phyloP scores from a whole-genome alignment of 148 eudicot species.

The Cornus florida region DNA sequence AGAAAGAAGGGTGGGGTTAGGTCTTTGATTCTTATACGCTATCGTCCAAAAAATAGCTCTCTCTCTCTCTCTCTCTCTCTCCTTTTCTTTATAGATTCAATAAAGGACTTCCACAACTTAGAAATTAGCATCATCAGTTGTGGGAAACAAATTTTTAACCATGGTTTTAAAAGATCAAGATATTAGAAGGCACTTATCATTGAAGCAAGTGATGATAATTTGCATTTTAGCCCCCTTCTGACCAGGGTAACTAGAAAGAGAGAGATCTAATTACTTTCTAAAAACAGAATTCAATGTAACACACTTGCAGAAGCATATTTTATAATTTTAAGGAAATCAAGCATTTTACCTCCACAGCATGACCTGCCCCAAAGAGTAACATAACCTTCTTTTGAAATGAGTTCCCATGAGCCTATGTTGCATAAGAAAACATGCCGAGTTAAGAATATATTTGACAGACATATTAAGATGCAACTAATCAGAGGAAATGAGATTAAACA shows the following conservation, averaged over 20 bases:
- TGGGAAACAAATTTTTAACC: no score
- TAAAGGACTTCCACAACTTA: no score
- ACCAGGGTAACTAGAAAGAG: neutral
- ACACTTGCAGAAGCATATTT: slow-evolving; percentile 34
- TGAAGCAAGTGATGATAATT: neutral
- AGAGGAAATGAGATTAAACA: neutral
- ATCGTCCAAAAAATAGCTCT: no score
- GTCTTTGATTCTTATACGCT: no score
- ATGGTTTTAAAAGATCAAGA: neutral
- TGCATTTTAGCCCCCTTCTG: neutral
- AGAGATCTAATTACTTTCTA: neutral
- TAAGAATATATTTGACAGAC: neutral
- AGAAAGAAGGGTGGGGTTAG: no score
- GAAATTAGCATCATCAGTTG: no score
- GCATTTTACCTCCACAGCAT: slow-evolving; percentile 62
- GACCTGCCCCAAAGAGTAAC: slow-evolving; percentile 77
- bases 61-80: no score
- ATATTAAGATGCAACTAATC: slow-evolving; percentile 1
- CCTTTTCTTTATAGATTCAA: no score
- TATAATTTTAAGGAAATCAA: slow-evolving; percentile 14
- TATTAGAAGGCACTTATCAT: neutral
- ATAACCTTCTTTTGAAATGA: slow-evolving; percentile 95
- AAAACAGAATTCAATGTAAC: neutral
- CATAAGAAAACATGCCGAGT: slow-evolving; percentile 14
- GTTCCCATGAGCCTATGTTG: slow-evolving; percentile 76